A percentile compares a stretch with the other conserved stretches of the same genome.
Evolutionary conservation across 106 monocot species (phyloP).

Genomic region (Phalaenopsis aphrodite): DNA sequence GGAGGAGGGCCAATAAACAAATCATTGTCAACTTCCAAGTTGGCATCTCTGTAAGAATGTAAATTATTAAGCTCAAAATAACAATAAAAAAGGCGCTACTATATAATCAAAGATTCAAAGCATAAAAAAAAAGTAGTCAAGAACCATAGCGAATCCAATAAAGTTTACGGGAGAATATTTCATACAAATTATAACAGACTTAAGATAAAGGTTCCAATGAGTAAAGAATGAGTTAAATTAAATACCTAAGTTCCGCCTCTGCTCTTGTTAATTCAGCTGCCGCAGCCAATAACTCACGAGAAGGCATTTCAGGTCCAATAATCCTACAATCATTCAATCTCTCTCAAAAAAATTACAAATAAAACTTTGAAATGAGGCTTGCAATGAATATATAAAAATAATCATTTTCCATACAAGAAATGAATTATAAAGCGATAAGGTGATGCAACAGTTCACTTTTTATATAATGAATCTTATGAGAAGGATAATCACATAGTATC

Average conservation of each 20-base stretch:
- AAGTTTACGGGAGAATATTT: not conserved
- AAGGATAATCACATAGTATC: not conserved
- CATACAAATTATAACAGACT: not conserved
- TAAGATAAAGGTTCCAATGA: not conserved
- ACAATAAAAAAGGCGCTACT: not conserved
- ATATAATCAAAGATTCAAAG: not conserved
- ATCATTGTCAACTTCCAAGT: conserved; percentile 50
- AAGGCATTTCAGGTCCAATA: conserved; percentile 99
- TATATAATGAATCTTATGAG: not conserved
- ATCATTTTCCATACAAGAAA: not conserved
- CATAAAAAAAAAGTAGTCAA: not conserved
- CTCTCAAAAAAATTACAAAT: not conserved
- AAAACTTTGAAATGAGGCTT: not conserved
- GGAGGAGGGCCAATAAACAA: conserved; percentile 98
- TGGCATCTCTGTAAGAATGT: conserved; percentile 58
- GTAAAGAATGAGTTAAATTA: not conserved
- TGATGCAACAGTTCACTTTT: not conserved
- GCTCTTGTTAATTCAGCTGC: conserved; percentile 90
- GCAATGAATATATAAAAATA: not conserved
- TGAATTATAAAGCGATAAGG: not conserved
- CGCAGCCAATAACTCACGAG: conserved; percentile 81
- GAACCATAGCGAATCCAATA: not conserved
- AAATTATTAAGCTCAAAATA: not conserved
- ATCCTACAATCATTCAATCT: conserved; percentile 36
- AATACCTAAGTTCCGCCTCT: conserved; percentile 61